These are phyloP conservation scores for Amaranthus palmeri DNA, from an alignment of 148 eudicot genomes.

Conservation along the genomic window DNA sequence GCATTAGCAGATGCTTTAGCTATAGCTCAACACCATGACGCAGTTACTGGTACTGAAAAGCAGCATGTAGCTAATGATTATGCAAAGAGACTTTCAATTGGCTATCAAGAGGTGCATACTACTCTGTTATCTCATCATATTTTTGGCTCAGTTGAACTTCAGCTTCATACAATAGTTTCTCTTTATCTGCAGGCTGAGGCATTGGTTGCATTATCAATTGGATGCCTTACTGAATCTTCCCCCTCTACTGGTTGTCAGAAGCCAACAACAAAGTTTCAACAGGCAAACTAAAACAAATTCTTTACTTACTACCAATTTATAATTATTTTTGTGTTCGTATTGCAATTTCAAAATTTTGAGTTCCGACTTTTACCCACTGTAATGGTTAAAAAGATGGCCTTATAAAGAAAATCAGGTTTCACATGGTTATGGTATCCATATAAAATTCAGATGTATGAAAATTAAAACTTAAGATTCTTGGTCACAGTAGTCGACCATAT, in stretches of 20 bases:
- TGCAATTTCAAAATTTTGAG: background rate
- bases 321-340: background rate
- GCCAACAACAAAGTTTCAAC: constrained; percentile 53
- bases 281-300: constrained; percentile 43
- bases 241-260: constrained; percentile 44
- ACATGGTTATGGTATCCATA: background rate
- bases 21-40: constrained; percentile 96
- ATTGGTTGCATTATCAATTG: constrained; percentile 70
- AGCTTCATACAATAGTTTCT: constrained; percentile 6
- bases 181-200: constrained; percentile 62
- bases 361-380: background rate
- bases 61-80: constrained; percentile 99
- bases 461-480: background rate
- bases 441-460: background rate
- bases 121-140: constrained; percentile 1
- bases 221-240: constrained; percentile 60
- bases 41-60: constrained; percentile 78
- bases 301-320: constrained; percentile 4
- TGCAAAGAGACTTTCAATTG: constrained; percentile 83
- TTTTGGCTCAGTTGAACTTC: background rate
- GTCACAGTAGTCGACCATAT: background rate
- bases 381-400: background rate
- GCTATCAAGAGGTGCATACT: constrained; percentile 62
- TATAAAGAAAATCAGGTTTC: background rate
- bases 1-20: constrained; percentile 83